Conservation (phyloP, 352 stramenopile genomes). For the Thalassiosira livingstoniorum region DNA sequence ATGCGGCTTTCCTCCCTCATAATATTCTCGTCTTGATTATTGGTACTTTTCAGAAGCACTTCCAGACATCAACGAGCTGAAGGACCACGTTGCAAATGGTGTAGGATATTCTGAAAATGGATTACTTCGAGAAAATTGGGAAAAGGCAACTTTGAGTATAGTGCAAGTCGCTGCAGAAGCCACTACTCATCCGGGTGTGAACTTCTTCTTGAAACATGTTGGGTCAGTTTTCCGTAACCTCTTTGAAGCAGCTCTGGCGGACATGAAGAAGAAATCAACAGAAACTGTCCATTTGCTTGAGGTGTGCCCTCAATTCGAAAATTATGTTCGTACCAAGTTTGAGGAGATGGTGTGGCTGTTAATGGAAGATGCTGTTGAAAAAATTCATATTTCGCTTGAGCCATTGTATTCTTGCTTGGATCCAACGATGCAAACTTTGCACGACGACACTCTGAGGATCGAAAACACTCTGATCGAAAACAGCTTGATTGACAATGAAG, state of each 20-base stretch:
- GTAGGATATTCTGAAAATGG: conserved; percentile 71
- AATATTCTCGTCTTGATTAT: background rate
- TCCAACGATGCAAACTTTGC: conserved; percentile 71
- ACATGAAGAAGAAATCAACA: conserved; percentile 60
- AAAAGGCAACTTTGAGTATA: conserved; percentile 50
- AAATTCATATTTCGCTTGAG: conserved; percentile 64
- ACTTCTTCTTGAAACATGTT: conserved; percentile 79
- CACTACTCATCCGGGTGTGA: conserved; percentile 64
- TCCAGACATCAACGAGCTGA: conserved; percentile 67
- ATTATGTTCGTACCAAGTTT: conserved; percentile 55
- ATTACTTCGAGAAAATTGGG: conserved; percentile 78
- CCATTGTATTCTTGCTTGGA: conserved; percentile 72
- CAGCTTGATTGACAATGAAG: background rate
- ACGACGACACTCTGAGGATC: conserved; percentile 34
- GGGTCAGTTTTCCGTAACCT: conserved; percentile 69
- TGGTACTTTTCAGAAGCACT: conserved; percentile 52
- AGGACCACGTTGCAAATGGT: conserved; percentile 66
- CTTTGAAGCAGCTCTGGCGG: conserved; percentile 49
- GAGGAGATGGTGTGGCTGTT: conserved; percentile 77
- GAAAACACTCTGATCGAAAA: conserved; percentile 20
- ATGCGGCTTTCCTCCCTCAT: too few species aligned
- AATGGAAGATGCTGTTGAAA: conserved; percentile 61
- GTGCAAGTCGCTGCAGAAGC: conserved; percentile 44
- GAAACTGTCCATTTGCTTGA: conserved; percentile 57
- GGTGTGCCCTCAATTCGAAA: conserved; percentile 60